These are phyloP conservation scores for Thielaviopsis punctulata DNA, from an alignment of 2,329 filamentous ascomycete genomes.

Conservation along the genomic window DNA sequence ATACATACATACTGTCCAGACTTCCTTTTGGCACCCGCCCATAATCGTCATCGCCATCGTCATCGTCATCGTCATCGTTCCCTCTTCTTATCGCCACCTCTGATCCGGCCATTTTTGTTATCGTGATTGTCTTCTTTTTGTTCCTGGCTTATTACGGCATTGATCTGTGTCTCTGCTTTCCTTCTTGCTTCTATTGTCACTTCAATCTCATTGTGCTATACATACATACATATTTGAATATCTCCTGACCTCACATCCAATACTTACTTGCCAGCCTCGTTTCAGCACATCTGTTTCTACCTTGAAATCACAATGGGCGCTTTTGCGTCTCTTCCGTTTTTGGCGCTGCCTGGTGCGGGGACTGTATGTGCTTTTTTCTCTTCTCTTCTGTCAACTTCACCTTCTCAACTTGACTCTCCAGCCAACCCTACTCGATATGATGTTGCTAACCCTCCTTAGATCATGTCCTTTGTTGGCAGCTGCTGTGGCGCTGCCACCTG, in stretches of 20 bases:
- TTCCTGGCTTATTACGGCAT: background rate
- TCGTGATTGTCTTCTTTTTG: background rate
- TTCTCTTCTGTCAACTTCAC: too few species aligned
- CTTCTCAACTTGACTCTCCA: background rate
- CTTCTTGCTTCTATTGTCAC: background rate
- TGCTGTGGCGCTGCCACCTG: slow-evolving; percentile 96
- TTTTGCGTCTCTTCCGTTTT: slow-evolving; percentile 70
- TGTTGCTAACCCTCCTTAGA: slow-evolving; percentile 25
- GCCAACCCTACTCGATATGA: background rate
- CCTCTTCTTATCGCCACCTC: background rate
- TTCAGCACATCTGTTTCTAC: background rate
- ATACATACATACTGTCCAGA: too few species aligned
- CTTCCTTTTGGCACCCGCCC: too few species aligned
- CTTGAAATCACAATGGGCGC: slow-evolving; percentile 70
- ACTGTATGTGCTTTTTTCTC: slow-evolving; percentile 43
- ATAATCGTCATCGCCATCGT: too few species aligned
- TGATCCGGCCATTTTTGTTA: too few species aligned
- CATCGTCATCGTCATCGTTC: background rate
- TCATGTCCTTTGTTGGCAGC: slow-evolving; percentile 65
- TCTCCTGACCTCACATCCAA: background rate
- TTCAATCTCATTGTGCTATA: background rate
- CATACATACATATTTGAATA: background rate
- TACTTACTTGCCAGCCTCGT: background rate
- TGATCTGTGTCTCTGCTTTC: background rate
- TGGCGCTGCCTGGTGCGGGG: slow-evolving; percentile 72